phyloP scores from a whole-genome alignment of 371 early-diverging fungal genomes.

The Mucor plumbeus region DNA sequence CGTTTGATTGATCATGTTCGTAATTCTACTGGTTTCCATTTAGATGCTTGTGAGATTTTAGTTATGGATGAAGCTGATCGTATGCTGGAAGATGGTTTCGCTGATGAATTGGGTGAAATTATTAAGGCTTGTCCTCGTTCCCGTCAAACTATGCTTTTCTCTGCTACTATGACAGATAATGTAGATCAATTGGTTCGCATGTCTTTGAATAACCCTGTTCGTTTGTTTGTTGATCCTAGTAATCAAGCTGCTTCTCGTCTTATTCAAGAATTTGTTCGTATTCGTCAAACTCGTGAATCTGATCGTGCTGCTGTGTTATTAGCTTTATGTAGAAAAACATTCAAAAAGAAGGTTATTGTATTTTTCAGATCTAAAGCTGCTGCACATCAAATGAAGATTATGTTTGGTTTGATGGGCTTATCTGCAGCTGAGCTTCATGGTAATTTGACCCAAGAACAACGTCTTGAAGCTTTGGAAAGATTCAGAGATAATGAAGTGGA shows the following conservation, averaged over 20 bases:
- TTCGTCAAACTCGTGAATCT: conserved; percentile 83
- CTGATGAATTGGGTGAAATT: conserved; percentile 96
- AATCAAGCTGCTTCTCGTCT: conserved; percentile 82
- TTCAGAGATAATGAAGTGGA: conserved; percentile 91
- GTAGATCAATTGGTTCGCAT: conserved; percentile 94
- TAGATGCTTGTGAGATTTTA: conserved; percentile 95
- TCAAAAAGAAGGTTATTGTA: conserved; percentile 79
- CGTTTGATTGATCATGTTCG: conserved; percentile 98
- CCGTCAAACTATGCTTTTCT: conserved; percentile 98
- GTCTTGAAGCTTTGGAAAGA: conserved; percentile 88
- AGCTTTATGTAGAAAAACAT: conserved; percentile 85
- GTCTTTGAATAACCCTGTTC: conserved; percentile 88
- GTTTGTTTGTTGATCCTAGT: conserved; percentile 86
- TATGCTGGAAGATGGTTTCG: conserved; percentile 99
- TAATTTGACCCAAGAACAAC: conserved; percentile 94
- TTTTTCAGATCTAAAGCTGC: conserved; percentile 94
- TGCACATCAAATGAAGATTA: conserved; percentile 96
- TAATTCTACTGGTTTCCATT: conserved; percentile 87
- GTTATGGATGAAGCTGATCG: conserved; percentile 99
- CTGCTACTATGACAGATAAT: conserved; percentile 99
- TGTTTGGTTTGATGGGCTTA: conserved; percentile 91
- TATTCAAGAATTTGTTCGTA: conserved; percentile 96
- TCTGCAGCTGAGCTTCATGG: conserved; percentile 98
- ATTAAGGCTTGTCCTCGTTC: conserved; percentile 87
- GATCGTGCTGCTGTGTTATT: conserved; percentile 86